Percentiles rank a stretch among this genome's conserved stretches.
Evolutionary conservation across 169 alveolate species (phyloP).

Genomic region (Cryptosporidium tyzzeri): DNA sequence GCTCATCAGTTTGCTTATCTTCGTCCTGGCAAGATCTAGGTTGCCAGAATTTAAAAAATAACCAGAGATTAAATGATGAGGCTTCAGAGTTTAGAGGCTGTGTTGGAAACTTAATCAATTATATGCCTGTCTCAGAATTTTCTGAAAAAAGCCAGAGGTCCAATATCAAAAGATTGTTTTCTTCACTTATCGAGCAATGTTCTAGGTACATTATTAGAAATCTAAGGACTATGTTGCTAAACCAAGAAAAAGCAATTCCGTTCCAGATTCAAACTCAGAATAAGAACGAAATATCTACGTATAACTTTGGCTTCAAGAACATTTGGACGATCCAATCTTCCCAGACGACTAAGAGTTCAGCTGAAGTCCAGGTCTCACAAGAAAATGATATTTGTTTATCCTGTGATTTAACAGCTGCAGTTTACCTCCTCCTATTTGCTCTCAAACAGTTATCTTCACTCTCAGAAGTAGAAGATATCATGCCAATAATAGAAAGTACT

Average conservation of each 20-base stretch:
- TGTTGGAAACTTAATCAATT: conserved; percentile 46
- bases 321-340: conserved; percentile 16
- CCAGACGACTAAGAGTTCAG: background rate
- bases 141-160: conserved; percentile 27
- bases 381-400: conserved; percentile 31
- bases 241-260: background rate
- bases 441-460: conserved; percentile 38
- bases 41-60: background rate
- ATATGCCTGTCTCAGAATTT: conserved; percentile 9
- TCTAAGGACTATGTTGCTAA: background rate
- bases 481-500: background rate
- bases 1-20: conserved; percentile 64
- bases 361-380: conserved; percentile 1
- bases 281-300: background rate
- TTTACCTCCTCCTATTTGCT: conserved; percentile 14
- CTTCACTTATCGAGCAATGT: conserved; percentile 14
- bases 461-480: background rate
- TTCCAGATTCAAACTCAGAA: background rate
- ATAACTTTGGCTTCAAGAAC: background rate
- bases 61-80: background rate
- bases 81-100: conserved; percentile 1
- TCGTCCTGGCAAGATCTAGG: conserved; percentile 31
- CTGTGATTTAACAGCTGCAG: conserved; percentile 30
- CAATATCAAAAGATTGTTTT: background rate
- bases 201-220: conserved; percentile 9